phyloP scores from a whole-genome alignment of 352 stramenopile species.

The Phytophthora sansomeana region DNA sequence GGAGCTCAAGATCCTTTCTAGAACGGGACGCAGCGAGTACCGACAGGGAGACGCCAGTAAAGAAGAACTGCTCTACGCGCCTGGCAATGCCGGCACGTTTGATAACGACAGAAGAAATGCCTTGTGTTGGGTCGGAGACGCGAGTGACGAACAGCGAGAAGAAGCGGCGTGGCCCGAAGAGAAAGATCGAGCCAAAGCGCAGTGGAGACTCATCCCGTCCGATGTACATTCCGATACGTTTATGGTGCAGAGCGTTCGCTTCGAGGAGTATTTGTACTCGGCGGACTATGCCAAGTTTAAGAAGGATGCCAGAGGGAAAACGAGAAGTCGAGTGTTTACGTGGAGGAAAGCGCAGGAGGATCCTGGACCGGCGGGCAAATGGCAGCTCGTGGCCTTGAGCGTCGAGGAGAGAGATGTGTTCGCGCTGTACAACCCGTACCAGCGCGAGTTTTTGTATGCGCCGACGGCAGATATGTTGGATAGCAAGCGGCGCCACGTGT shows the following conservation, averaged over 20 bases:
- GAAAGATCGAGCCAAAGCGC: constrained; percentile 53
- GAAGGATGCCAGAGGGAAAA: constrained; percentile 54
- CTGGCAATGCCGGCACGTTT: constrained; percentile 49
- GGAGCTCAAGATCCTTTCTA: constrained; percentile 45
- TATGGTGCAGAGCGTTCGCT: constrained; percentile 64
- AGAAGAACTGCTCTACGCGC: constrained; percentile 58
- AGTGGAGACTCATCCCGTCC: constrained; percentile 69
- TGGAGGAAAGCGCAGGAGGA: constrained; percentile 60
- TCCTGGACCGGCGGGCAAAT: constrained; percentile 61
- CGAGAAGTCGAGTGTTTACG: constrained; percentile 67
- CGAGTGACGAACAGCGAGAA: constrained; percentile 31
- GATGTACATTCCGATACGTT: constrained; percentile 69
- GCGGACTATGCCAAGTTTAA: constrained; percentile 78
- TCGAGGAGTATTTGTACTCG: constrained; percentile 70
- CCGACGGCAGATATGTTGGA: constrained; percentile 62
- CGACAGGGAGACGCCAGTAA: constrained; percentile 32
- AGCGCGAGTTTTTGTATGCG: constrained; percentile 76
- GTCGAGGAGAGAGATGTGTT: constrained; percentile 61
- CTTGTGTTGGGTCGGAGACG: constrained; percentile 49
- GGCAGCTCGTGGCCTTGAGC: constrained; percentile 66
- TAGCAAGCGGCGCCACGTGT: constrained; percentile 57
- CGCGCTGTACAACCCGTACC: constrained; percentile 80
- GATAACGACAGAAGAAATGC: constrained; percentile 61
- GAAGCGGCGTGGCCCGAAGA: constrained; percentile 33
- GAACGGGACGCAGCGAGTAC: constrained; percentile 39